Evolutionary conservation across 306 rosid species (phyloP), one percentile per base, ranked within the genome.

Genomic region (Inga leiocalycina): DNA sequence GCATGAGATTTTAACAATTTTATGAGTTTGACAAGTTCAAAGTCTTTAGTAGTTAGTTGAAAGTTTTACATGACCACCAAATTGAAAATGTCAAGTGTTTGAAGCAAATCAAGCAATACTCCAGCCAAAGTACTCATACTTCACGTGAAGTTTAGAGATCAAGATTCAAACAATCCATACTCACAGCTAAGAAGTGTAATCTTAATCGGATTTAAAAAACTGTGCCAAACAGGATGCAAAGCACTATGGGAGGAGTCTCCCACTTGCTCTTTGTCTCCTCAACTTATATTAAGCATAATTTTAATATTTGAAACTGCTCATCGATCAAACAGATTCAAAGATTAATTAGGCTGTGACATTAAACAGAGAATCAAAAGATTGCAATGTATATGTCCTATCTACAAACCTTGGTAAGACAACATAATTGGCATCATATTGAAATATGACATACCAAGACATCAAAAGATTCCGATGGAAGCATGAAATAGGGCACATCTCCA

Each of bases 61-160:
- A 39, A 78, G 13, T 54, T 78, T 78, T 73, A 78, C 32, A 65
- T 13, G 80, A 73, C 30, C 77, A 72, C 6, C 67, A 24, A 30
- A 48, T 39, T 73, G 62, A 57, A 41, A 35, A 74, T 66, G n/a
- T n/a, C 32, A 76, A 78, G 15, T 71, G 54, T 85, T 32, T 8
- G 11, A 77, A 44, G 11, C 3, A 39, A 39, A 2, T 45, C 13
- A 45, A 72, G 68, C n/a, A 77, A 41, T 45, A 54, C 22, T 41
- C 65, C 39, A 81, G 67, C 67, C 6, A 37, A 17, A 77, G 66
- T 35, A 72, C 51, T 41, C 37, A 39, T 39, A 75, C 37, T 52
- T 81, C 66, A 48, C 19, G 44, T 8, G 37, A 77, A 71, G 35
- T 49, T 77, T 52, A 77, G 15, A 78, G 24, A 70, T 35, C 64